Conservation (phyloP, 805 yeast genomes). For the Candida nemodendra region DNA sequence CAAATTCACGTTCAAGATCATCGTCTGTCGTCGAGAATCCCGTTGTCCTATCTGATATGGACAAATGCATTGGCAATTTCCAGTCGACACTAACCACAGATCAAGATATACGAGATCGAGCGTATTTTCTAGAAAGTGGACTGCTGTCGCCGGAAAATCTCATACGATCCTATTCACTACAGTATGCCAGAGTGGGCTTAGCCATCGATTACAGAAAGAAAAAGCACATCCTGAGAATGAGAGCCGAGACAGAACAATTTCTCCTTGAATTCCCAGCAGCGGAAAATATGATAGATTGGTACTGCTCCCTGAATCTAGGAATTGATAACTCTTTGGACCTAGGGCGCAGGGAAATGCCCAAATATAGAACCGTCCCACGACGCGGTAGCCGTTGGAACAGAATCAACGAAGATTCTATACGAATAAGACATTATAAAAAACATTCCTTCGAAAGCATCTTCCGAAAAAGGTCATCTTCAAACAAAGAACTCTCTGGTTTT, state of each 20-base stretch:
- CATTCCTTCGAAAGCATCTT: conserved; percentile 24
- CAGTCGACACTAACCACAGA: conserved; percentile 30
- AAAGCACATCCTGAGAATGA: conserved; percentile 63
- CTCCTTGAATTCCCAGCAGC: conserved; percentile 61
- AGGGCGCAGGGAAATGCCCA: conserved; percentile 67
- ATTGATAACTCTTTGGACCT: conserved; percentile 79
- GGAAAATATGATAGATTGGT: conserved; percentile 76
- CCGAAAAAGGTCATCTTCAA: conserved; percentile 10
- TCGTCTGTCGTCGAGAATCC: conserved; percentile 6
- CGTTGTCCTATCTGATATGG: too few species aligned
- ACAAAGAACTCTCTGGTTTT: conserved; percentile 13
- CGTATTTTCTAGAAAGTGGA: conserved; percentile 20
- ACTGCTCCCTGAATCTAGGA: conserved; percentile 67
- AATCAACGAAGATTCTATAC: conserved; percentile 10
- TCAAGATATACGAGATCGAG: conserved; percentile 27
- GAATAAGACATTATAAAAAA: conserved; percentile 11
- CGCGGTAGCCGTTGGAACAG: conserved; percentile 51
- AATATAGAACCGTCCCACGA: conserved; percentile 77
- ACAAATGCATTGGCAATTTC: too few species aligned
- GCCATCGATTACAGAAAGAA: conserved; percentile 82
- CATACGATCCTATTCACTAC: conserved; percentile 72
- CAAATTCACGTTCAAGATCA: conserved; percentile 1
- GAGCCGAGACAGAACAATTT: conserved; percentile 84
- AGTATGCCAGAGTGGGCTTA: conserved; percentile 78
- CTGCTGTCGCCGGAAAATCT: conserved; percentile 37